phyloP scores from a whole-genome alignment of 257 asterid species.

The Capsicum baccatum region DNA sequence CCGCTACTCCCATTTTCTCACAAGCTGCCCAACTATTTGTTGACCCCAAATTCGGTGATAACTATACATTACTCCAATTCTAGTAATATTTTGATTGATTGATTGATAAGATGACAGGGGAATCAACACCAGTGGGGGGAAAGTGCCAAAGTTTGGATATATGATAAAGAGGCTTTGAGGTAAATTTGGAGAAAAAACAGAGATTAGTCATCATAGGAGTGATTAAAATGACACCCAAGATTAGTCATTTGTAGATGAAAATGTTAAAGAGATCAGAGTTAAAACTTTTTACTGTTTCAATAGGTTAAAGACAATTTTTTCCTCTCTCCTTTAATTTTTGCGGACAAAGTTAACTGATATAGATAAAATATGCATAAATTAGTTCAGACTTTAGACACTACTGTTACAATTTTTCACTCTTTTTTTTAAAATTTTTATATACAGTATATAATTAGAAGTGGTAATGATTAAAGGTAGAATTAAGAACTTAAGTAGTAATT shows the following conservation, averaged over 20 bases:
- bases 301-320: too few relatives aligned
- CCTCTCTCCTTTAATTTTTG: too few relatives aligned
- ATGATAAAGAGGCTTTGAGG: conserved; percentile 1
- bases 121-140: not conserved
- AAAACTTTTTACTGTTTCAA: too few relatives aligned
- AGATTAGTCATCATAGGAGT: not conserved
- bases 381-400: not conserved
- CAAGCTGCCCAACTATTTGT: not conserved
- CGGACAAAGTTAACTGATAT: not conserved
- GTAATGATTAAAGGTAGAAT: conserved; percentile 11
- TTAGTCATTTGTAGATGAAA: not conserved
- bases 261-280: not conserved
- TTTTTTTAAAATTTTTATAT: not conserved
- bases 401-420: not conserved
- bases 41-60: not conserved
- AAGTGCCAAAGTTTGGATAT: not conserved
- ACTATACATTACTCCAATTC: not conserved
- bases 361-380: too few relatives aligned
- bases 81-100: not conserved
- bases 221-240: not conserved
- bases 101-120: not conserved
- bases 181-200: not conserved
- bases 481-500: conserved; percentile 1
- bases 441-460: not conserved
- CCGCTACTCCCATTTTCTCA: not conserved